Percentiles rank a stretch among this genome's conserved stretches.
Evolutionary conservation across 1,284 basidiomycete genomes (phyloP).

Genomic region (Quambalaria eucalypti): DNA sequence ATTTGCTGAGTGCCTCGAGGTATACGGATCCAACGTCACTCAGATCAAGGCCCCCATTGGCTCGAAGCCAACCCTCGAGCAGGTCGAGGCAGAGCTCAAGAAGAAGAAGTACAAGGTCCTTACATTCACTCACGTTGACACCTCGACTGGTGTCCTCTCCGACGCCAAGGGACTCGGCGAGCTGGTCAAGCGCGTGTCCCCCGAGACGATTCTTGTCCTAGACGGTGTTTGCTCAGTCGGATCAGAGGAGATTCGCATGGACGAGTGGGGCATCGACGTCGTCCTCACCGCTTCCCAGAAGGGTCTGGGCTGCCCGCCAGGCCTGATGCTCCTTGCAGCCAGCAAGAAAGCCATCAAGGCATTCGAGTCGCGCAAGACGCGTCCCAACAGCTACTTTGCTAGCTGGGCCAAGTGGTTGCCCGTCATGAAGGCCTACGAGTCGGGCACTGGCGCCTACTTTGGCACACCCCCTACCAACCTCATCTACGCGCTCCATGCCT

Average conservation of each 20-base stretch:
- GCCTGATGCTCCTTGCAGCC: slow-evolving; percentile 75
- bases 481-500: slow-evolving; percentile 77
- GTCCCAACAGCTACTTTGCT: slow-evolving; percentile 73
- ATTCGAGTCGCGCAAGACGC: slow-evolving; percentile 62
- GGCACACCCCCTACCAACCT: slow-evolving; percentile 68
- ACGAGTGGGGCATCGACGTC: slow-evolving; percentile 85
- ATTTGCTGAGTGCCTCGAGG: slow-evolving; percentile 50
- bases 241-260: slow-evolving; percentile 86
- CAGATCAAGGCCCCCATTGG: slow-evolving; percentile 77
- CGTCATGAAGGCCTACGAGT: slow-evolving; percentile 46
- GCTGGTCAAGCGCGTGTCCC: slow-evolving; percentile 67
- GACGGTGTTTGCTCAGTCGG: slow-evolving; percentile 94
- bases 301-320: slow-evolving; percentile 88
- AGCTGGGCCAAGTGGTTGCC: slow-evolving; percentile 50
- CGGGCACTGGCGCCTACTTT: slow-evolving; percentile 41
- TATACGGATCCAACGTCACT: slow-evolving; percentile 84
- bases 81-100: slow-evolving; percentile 64
- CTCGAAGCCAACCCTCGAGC: slow-evolving; percentile 57
- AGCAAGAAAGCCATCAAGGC: slow-evolving; percentile 71
- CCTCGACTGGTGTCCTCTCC: slow-evolving; percentile 64
- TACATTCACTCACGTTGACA: slow-evolving; percentile 79
- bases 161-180: slow-evolving; percentile 70
- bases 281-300: slow-evolving; percentile 88
- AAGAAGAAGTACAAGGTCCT: slow-evolving; percentile 79
- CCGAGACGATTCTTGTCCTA: slow-evolving; percentile 73